phyloP scores from a whole-genome alignment of 2,329 filamentous ascomycete species.

The Daldinia sp. region DNA sequence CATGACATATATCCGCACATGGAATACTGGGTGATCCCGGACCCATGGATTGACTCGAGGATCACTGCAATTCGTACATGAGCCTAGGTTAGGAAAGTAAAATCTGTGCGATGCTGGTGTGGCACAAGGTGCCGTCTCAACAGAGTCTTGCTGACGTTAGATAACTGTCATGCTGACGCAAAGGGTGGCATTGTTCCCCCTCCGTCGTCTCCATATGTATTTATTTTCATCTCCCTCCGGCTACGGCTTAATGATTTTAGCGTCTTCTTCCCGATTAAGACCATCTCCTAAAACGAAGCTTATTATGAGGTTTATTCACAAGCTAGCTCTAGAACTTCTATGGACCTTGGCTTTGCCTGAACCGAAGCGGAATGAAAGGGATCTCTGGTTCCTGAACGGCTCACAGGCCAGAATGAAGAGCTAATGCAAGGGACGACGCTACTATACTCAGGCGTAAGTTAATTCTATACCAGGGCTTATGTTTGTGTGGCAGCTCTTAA shows the following conservation, averaged over 20 bases:
- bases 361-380: slow-evolving; percentile 10
- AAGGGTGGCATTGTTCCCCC: no score
- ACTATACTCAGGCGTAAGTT: slow-evolving; percentile 7
- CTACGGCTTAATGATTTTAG: neutral
- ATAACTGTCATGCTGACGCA: neutral
- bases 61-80: slow-evolving; percentile 2
- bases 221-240: neutral
- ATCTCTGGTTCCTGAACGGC: slow-evolving; percentile 7
- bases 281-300: slow-evolving; percentile 15
- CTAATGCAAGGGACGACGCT: slow-evolving; percentile 35
- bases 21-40: slow-evolving; percentile 1
- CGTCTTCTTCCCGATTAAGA: neutral
- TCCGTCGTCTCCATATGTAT: neutral
- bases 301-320: neutral
- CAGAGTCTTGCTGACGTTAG: neutral
- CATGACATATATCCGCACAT: neutral
- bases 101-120: neutral
- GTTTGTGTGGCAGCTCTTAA: slow-evolving; percentile 35
- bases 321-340: slow-evolving; percentile 11
- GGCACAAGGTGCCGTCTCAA: slow-evolving; percentile 2
- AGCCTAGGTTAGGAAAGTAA: neutral
- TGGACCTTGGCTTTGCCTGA: slow-evolving; percentile 13
- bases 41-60: slow-evolving; percentile 5
- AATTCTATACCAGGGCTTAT: neutral
- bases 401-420: slow-evolving; percentile 16